Evolutionary conservation across 2,329 filamentous ascomycete genomes (phyloP), one percentile per base, ranked within the genome.

Genomic region (Pseudogymnoascus sp.): DNA sequence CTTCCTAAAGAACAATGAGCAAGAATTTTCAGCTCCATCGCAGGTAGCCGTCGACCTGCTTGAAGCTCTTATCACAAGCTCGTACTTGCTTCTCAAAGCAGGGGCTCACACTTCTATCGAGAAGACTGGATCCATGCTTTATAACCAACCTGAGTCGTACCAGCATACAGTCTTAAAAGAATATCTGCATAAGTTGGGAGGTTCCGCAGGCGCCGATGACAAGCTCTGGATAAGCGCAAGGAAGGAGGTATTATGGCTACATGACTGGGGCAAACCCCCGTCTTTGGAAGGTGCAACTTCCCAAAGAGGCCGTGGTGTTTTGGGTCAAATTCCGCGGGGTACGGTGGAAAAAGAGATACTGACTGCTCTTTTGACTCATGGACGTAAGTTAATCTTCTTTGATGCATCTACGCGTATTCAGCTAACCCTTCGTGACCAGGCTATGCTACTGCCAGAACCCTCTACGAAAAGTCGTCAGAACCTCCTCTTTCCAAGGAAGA

Each of bases 341-440:
- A 81, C 81, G 8, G 76, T 93, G 13, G 90, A 94, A 71, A 79
- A 79, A 1, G 87, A 92, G 70, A 80, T 92, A 57, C 74, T 94
- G 31, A 90, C 86, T 68, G 79, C 82, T 0, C 78, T 92, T 24
- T 75, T 91, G 1, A 78, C 80, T 9, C 84, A 82, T 63, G 79
- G 78, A 17, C 79, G 87, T 85, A 77, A 66, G 84, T 75, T 37
- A 17, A 50, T 50, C 26, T 26, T n/a, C 8, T 50, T 47, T 50
- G 44, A 9, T 31, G n/a, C 21, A 33, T 9, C 31, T 59, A 29
- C n/a, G 36, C 5, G 29, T 11, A 31, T 41, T 35, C 40, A 7
- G n/a, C 47, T 58, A 29, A 36, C 26, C 24, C 37, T 13, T 60
- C 50, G 13, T 33, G 50, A 54, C 29, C 65, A 88, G 85, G 81